Conservation (phyloP, 2,329 filamentous ascomycete genomes). For the Fusarium euwallaceae region DNA sequence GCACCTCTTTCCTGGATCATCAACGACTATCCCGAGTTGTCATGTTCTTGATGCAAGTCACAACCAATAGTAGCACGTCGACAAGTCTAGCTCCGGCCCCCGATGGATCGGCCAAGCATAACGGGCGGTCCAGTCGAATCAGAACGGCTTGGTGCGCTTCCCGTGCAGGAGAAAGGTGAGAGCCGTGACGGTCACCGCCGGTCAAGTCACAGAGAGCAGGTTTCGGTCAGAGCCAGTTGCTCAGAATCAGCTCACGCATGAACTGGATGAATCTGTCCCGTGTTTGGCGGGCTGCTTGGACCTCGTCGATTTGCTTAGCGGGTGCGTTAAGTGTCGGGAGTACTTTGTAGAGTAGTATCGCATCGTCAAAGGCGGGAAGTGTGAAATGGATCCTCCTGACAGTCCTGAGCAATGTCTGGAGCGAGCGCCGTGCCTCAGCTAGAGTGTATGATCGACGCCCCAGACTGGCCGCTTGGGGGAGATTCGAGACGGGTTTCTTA, state of each 20-base stretch:
- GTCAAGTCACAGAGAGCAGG: slow-evolving; percentile 42
- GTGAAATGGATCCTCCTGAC: slow-evolving; percentile 26
- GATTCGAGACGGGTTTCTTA: slow-evolving; percentile 38
- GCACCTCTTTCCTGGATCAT: slow-evolving; percentile 32
- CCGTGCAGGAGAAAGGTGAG: slow-evolving; percentile 31
- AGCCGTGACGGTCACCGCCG: slow-evolving; percentile 28
- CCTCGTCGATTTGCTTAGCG: slow-evolving; percentile 13
- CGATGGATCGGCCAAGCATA: slow-evolving; percentile 34
- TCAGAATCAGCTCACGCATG: slow-evolving; percentile 46
- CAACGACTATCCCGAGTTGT: slow-evolving; percentile 36
- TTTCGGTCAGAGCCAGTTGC: slow-evolving; percentile 34
- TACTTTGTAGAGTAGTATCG: slow-evolving; percentile 4
- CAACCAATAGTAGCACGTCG: slow-evolving; percentile 22
- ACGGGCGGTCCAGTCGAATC: slow-evolving; percentile 30
- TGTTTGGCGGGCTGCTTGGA: slow-evolving; percentile 31
- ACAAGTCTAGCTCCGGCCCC: slow-evolving; percentile 25
- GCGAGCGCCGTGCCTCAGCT: slow-evolving; percentile 42
- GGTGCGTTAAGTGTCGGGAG: slow-evolving; percentile 10
- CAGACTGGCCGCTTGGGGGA: slow-evolving; percentile 28
- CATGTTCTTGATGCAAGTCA: slow-evolving; percentile 19
- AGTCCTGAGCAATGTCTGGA: slow-evolving; percentile 33
- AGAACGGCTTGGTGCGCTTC: slow-evolving; percentile 31
- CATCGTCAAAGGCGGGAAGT: slow-evolving; percentile 9
- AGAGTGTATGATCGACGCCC: slow-evolving; percentile 48
- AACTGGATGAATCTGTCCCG: slow-evolving; percentile 35